Conservation (phyloP, 768 basidiomycete species). For the Lentinula boryana region DNA sequence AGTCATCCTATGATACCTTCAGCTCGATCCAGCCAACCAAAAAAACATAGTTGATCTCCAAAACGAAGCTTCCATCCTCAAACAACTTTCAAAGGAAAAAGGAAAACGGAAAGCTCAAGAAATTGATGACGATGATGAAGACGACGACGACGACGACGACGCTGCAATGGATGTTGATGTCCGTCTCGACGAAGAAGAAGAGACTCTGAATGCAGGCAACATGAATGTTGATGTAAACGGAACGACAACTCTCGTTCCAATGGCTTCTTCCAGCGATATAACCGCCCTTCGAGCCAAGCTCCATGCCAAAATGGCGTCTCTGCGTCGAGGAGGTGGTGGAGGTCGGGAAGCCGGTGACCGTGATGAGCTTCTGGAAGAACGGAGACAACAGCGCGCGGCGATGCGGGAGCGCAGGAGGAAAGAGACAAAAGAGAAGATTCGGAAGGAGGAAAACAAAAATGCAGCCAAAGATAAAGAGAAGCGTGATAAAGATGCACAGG, state of each 20-base stretch:
- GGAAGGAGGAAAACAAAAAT: slow-evolving; percentile 54
- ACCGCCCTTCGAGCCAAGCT: slow-evolving; percentile 63
- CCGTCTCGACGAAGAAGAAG: slow-evolving; percentile 8
- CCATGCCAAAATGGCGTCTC: slow-evolving; percentile 65
- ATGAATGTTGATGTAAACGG: slow-evolving; percentile 41
- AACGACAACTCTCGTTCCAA: slow-evolving; percentile 45
- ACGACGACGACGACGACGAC: slow-evolving; percentile 34
- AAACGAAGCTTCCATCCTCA: slow-evolving; percentile 34
- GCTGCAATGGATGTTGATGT: slow-evolving; percentile 18
- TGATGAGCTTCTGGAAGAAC: slow-evolving; percentile 81
- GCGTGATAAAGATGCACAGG: slow-evolving; percentile 30
- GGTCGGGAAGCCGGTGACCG: slow-evolving; percentile 49
- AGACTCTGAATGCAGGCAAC: slow-evolving; percentile 27
- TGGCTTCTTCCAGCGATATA: slow-evolving; percentile 61
- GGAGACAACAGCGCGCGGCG: slow-evolving; percentile 68
- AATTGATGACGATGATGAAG: slow-evolving; percentile 7
- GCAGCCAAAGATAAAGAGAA: slow-evolving; percentile 47
- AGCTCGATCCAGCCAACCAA: slow-evolving; percentile 94
- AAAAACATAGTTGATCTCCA: slow-evolving; percentile 71
- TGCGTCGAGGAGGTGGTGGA: slow-evolving; percentile 42
- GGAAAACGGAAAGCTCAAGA: slow-evolving; percentile 20
- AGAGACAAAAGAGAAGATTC: slow-evolving; percentile 80
- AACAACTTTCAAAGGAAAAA: neutral
- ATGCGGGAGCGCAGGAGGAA: slow-evolving; percentile 82
- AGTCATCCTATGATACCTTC: neutral